phyloP scores from a whole-genome alignment of 164 flowering plant species.

The Vitis rupestris region DNA sequence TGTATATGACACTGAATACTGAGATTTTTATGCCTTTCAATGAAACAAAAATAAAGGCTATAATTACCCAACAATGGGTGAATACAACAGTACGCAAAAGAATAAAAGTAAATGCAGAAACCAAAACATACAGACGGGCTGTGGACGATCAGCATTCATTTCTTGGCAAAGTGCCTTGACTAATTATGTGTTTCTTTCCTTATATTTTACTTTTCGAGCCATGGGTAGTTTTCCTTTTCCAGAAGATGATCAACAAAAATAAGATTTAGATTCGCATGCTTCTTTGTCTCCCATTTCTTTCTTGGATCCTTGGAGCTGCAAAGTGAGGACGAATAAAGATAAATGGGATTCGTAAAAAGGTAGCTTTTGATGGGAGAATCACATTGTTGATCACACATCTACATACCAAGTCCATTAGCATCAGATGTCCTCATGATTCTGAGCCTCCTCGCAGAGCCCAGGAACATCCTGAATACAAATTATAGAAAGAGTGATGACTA shows the following conservation, averaged over 20 bases:
- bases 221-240: neutral
- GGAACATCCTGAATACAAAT: constrained; percentile 51
- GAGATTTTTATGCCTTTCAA: neutral
- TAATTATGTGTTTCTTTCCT: constrained; percentile 1
- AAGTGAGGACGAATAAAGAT: neutral
- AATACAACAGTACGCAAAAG: neutral
- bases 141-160: constrained; percentile 7
- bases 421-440: constrained; percentile 59
- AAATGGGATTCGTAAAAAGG: neutral
- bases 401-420: constrained; percentile 50
- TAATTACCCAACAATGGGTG: neutral
- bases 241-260: neutral
- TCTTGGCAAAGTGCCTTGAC: constrained; percentile 12
- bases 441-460: constrained; percentile 58
- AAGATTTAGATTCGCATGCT: constrained; percentile 17
- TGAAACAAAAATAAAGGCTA: neutral
- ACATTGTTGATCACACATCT: neutral
- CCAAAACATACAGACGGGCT: constrained; percentile 9
- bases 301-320: constrained; percentile 38
- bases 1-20: constrained; percentile 11
- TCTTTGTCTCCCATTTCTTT: constrained; percentile 24
- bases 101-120: constrained; percentile 4
- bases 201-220: constrained; percentile 3
- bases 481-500: neutral
- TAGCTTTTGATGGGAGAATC: neutral